Evolutionary conservation across 192 early-diverging fungal genomes (phyloP), one percentile per base, ranked within the genome.

Genomic region (Linnemannia zychae): DNA sequence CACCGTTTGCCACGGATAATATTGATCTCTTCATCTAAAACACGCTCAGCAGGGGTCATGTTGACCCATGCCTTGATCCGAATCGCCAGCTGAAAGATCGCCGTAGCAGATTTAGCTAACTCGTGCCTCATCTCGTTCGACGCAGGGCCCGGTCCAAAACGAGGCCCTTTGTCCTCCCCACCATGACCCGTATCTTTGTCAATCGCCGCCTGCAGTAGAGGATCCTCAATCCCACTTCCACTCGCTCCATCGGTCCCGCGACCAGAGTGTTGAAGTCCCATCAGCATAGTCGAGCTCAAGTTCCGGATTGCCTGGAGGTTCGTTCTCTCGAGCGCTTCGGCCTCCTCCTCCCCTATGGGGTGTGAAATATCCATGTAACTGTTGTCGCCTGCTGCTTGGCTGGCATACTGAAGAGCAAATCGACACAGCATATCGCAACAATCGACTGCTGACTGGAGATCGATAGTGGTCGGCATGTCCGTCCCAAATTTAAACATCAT

Each of bases 1-100:
- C 77, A 85, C 11, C 83, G 77, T 71, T 79, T 85, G 34, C 77
- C 83, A 11, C 83, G 83, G 31, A 85, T 85, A 40, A 85, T 79
- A 34, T 85, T 85, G 63, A 85, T 79, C 37, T 85, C 83, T 22
- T 85, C 83, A 28, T 85, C 83, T 40, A 79, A 63, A 15, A 28
- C 77, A 22, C 83, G 53, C 37, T 85, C 74, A 20, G 76, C 74
- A 34, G 83, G 74, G 7, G 83, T 72, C 83, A 85, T 85, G 34
- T 70, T 65, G 60, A 79, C 83, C 83, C 83, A 85, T 6, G 73
- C 77, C 36, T 85, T 85, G 69, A 85, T 79, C 9, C 83, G 67
- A 31, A 85, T 85, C 6, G 77, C 83, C 28, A 85, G n/a, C 36
- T 85, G 83, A 38, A 85, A 85, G 18, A 85, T 74, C 11, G 83